Base-by-base conservation (phyloP, 148 eudicot genomes). In the Drosera capensis region DNA sequence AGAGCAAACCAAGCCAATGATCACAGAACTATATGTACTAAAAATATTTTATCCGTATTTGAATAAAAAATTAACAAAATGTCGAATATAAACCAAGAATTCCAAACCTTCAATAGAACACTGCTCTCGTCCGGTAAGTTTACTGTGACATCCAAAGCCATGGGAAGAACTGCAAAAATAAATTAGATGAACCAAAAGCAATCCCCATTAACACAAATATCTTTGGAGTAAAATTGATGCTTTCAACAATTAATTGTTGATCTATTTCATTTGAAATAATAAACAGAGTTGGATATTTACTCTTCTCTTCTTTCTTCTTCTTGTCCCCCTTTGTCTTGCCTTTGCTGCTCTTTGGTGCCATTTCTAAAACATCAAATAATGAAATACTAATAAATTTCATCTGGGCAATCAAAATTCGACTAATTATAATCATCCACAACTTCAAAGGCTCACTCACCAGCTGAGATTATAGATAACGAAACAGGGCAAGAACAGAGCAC, bases 231-330 rank as follows among this genome's bases (percentile, higher is more conserved):
- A 28, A 29, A 7, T 26, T 13, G 5, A 24, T 18, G 11, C 21
- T 38, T 36, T 9, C 0, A 30, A 52, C 38, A 34, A 46, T 16
- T 2, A 34, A n/a, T n/a, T n/a, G n/a, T n/a, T n/a, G n/a, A n/a
- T n/a, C n/a, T n/a, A n/a, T n/a, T 28, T 3, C 4, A 28, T 28
- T 28, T 28, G 9, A 28, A 28, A 28, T 9, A 28, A 28, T 23
- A 46, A 29, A 30, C 43, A 21, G 22, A 28, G 31, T 28, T 28
- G 9, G 4, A 28, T 28, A 28, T 28, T 3, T 76, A 92, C 99
- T 84, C 66, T 92, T 92, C 43, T 85, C 99, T 64, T 92, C 99
- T 40, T 85, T 92, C 88, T 85, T 92, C 88, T 81, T 92, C 90
- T 78, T 85, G 20, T 85, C 99, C 18, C 86, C 95, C 54, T 78